Percentiles rank a stretch among this genome's conserved stretches.
Conservation (phyloP, 2,329 filamentous ascomycete species). For the Onygenales sp. region DNA sequence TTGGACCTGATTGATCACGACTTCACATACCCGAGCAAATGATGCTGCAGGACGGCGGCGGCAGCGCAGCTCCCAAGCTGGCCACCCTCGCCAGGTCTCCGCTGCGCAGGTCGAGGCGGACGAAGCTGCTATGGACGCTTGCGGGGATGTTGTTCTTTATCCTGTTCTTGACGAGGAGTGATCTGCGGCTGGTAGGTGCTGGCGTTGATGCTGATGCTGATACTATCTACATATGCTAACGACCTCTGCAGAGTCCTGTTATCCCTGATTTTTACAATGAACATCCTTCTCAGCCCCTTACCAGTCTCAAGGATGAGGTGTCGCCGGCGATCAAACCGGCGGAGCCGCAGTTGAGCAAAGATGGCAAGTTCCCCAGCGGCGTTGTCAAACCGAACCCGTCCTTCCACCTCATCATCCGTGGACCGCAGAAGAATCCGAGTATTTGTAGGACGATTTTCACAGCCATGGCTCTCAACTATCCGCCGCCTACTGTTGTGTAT, state of each 20-base stretch:
- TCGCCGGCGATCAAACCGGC: constrained; percentile 5
- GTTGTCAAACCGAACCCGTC: constrained; percentile 27
- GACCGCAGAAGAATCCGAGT: constrained; percentile 35
- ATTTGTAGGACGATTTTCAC: constrained; percentile 50
- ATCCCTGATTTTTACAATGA: constrained; percentile 7
- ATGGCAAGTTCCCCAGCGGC: constrained; percentile 21
- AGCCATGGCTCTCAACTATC: constrained; percentile 50
- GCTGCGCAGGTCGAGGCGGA: constrained; percentile 15
- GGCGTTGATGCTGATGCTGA: background rate
- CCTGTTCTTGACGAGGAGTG: background rate
- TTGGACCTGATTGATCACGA: too few relatives aligned
- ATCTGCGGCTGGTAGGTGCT: background rate
- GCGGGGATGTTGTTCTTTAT: background rate
- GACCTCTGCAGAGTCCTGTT: background rate
- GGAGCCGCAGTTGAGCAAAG: constrained; percentile 13
- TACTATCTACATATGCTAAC: background rate
- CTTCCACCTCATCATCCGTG: constrained; percentile 49
- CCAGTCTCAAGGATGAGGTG: background rate
- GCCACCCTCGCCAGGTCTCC: background rate
- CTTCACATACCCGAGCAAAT: background rate
- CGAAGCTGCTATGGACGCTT: constrained; percentile 8
- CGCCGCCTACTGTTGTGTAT: constrained; percentile 37
- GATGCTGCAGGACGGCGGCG: background rate
- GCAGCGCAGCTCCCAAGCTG: background rate
- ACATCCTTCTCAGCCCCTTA: constrained; percentile 3